A percentile compares a stretch with the other conserved stretches of the same genome.
These are phyloP conservation scores for Gilbertella persicaria DNA, from an alignment of 371 early-diverging fungal genomes.

Conservation along the genomic window DNA sequence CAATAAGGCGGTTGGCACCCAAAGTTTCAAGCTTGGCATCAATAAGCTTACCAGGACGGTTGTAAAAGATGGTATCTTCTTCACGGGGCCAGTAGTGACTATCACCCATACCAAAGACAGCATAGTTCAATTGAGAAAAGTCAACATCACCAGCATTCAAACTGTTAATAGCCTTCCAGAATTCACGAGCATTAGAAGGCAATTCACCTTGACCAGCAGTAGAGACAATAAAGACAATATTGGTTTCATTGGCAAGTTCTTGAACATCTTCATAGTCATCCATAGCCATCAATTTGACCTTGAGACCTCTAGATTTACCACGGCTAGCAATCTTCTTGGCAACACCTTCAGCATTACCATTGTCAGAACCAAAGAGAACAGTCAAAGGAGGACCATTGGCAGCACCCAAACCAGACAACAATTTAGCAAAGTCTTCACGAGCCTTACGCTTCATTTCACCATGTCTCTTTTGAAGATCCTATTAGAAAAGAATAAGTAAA, in stretches of 20 bases:
- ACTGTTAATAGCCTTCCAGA: slow-evolving; percentile 75
- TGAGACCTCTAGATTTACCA: slow-evolving; percentile 78
- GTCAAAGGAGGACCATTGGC: slow-evolving; percentile 79
- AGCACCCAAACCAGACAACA: slow-evolving; percentile 64
- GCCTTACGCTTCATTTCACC: slow-evolving; percentile 52
- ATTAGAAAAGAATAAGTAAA: slow-evolving; percentile 3
- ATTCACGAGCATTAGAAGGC: slow-evolving; percentile 86
- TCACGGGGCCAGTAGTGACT: slow-evolving; percentile 94
- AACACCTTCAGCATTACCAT: slow-evolving; percentile 83
- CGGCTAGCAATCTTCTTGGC: slow-evolving; percentile 82
- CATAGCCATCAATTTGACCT: slow-evolving; percentile 74
- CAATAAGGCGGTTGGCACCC: slow-evolving; percentile 67
- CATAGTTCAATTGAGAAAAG: slow-evolving; percentile 68
- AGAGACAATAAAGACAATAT: slow-evolving; percentile 75
- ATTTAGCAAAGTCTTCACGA: slow-evolving; percentile 69
- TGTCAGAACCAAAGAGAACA: slow-evolving; percentile 90
- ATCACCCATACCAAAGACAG: slow-evolving; percentile 92
- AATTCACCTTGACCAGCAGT: slow-evolving; percentile 97
- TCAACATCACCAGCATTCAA: slow-evolving; percentile 61
- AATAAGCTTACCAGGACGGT: slow-evolving; percentile 86
- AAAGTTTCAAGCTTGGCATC: slow-evolving; percentile 77
- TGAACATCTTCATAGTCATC: slow-evolving; percentile 78
- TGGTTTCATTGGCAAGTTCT: slow-evolving; percentile 74
- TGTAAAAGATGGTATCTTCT: slow-evolving; percentile 87
- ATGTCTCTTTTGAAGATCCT: slow-evolving; percentile 56